Evolutionary conservation across 306 rosid species (phyloP), one percentile per base, ranked within the genome.

Genomic region (Begonia masoniana): DNA sequence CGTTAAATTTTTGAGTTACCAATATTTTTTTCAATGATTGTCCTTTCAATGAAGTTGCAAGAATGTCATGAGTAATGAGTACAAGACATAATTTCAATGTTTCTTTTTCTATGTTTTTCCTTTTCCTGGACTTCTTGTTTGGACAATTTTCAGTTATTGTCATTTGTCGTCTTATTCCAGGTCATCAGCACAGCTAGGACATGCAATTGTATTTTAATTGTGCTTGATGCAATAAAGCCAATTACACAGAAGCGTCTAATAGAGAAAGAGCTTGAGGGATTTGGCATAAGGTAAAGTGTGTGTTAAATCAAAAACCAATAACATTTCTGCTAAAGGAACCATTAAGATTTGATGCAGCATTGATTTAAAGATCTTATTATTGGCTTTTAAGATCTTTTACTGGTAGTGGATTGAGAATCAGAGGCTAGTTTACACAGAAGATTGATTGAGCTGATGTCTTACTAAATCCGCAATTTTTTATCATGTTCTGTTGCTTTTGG

Each of bases 161-260:
- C 39, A 31, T 70, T 41, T 65, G 53, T 71, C 62, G 64, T 54
- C 41, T 52, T 55, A 68, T 50, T 56, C 65, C 88, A 91, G 99
- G 99, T 91, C 67, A 91, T 91, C 71, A 91, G 99, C 75, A 91
- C 99, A 50, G 84, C 96, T 74, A 86, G 99, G 75, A 91, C 99
- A 51, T 91, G 99, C 81, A 91, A 83, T 74, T 83, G 96, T 71
- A 91, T 91, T 71, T 64, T 91, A 60, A 91, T 91, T 70, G 99
- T 91, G 56, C 94, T 91, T 15, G 99, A 91, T 74, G 99, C 96
- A 70, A 91, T 91, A 69, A 91, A 91, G 77, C 99, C 99, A 57
- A 91, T 91, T 58, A 91, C 99, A 13, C 99, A 91, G 66, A 91
- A 91, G 63, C 96, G 96, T 53, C 79, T 91, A 46, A 91, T 91